Evolutionary conservation across 345 rosid species (phyloP), one percentile per base, ranked within the genome.

Genomic region (Isatis tinctoria): DNA sequence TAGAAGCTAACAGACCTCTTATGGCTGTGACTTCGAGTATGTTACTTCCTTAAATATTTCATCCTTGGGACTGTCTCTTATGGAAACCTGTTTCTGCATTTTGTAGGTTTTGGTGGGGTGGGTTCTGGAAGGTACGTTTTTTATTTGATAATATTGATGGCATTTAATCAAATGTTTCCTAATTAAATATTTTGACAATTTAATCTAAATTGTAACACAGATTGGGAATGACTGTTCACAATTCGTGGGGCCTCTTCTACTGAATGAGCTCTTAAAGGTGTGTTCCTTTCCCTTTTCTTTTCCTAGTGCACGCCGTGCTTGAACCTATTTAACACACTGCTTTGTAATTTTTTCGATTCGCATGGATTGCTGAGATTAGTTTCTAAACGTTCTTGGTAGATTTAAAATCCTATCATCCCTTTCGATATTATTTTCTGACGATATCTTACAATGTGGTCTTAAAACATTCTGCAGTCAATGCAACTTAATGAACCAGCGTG

Each of bases 41-140:
- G 69, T 74, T 58, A 54, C 12, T 65, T 41, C 67, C 22, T 3
- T 26, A 47, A 17, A 24, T 58, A 40, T 51, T 7, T 57, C 48
- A 48, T 71, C 48, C 20, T 39, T 75, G 10, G 60, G 14, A 41
- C 72, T 74, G 48, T 65, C 4, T 48, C 65, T 65, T 65, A 82
- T 48, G 66, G 17, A 61, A 73, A 68, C 65, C 32, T 59, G 52
- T 37, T 62, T 63, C 17, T 54, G 37, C 44, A 37, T 74, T 81
- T 74, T 83, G 65, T 81, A 95, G 99, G 93, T 95, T 95, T 81
- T 92, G 93, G 97, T 88, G 83, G 87, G 99, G 97, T 81, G 99
- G 99, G 77, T 90, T 92, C 59, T 95, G 97, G 97, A 95, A 95
- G 99, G 99, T 92, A 87, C 51, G 44, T 33, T 75, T 81, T 41